Evolutionary conservation across 441 rosid species (phyloP).

Genomic region (Erodium chrysanthum): DNA sequence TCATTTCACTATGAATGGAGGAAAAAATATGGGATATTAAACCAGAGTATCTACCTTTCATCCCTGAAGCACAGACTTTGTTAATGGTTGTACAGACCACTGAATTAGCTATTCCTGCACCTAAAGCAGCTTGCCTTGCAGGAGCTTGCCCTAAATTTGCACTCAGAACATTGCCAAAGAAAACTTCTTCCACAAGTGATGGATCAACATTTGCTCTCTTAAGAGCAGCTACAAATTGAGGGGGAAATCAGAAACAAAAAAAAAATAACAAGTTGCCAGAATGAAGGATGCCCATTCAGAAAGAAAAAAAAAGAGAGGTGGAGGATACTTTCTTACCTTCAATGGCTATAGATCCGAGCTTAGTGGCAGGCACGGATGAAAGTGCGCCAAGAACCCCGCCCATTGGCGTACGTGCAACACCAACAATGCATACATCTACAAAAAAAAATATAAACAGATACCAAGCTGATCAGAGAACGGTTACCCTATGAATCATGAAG

Average conservation of each 20-base stretch:
- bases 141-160: constrained; percentile 98
- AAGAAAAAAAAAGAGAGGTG: background rate
- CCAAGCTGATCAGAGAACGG: background rate
- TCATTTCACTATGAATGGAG: constrained; percentile 1
- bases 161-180: constrained; percentile 88
- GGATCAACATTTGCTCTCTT: constrained; percentile 81
- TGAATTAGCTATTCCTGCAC: constrained; percentile 84
- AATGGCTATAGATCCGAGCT: constrained; percentile 85
- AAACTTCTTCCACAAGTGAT: constrained; percentile 77
- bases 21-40: background rate
- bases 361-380: constrained; percentile 75
- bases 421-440: constrained; percentile 28
- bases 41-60: constrained; percentile 58
- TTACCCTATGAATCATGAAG: background rate
- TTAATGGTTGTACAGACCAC: constrained; percentile 83
- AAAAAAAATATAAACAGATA: background rate
- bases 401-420: constrained; percentile 94
- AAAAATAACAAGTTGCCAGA: background rate
- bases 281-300: background rate
- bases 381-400: constrained; percentile 85
- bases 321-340: constrained; percentile 37
- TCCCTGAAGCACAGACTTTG: constrained; percentile 98
- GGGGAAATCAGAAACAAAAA: background rate
- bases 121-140: constrained; percentile 93
- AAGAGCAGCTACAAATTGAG: constrained; percentile 57